Conservation (phyloP, 257 asterid genomes). For the Paraleonurus japonicus region DNA sequence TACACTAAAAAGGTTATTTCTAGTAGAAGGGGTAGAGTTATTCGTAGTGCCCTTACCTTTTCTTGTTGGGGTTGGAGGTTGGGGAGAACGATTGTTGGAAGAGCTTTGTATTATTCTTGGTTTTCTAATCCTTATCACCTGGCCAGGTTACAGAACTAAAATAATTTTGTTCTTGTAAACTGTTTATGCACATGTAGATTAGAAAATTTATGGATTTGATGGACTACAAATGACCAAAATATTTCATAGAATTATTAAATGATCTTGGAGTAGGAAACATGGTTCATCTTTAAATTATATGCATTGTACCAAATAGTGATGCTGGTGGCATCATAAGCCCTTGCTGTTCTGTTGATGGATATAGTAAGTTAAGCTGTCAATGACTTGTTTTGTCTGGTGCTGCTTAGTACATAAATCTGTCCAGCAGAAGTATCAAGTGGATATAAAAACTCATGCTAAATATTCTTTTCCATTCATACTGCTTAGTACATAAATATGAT, state of each 20-base stretch:
- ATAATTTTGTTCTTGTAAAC: neutral
- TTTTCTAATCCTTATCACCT: neutral
- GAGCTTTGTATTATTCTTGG: neutral
- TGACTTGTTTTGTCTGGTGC: slow-evolving; percentile 5
- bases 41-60: neutral
- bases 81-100: neutral
- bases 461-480: neutral
- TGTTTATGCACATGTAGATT: neutral
- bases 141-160: neutral
- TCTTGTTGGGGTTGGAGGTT: neutral
- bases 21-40: neutral
- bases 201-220: neutral
- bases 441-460: neutral
- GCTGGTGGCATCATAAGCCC: slow-evolving; percentile 5
- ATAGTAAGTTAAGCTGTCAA: neutral
- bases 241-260: neutral
- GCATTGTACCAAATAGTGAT: neutral
- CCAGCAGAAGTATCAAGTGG: neutral
- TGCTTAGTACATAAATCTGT: neutral
- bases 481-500: slow-evolving; percentile 9
- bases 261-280: neutral
- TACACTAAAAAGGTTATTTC: neutral
- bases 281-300: neutral
- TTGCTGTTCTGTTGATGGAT: slow-evolving; percentile 1
- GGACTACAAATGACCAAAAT: neutral